Conservation (phyloP, 2,329 filamentous ascomycete species). For the Neodidymelliopsis sp. region DNA sequence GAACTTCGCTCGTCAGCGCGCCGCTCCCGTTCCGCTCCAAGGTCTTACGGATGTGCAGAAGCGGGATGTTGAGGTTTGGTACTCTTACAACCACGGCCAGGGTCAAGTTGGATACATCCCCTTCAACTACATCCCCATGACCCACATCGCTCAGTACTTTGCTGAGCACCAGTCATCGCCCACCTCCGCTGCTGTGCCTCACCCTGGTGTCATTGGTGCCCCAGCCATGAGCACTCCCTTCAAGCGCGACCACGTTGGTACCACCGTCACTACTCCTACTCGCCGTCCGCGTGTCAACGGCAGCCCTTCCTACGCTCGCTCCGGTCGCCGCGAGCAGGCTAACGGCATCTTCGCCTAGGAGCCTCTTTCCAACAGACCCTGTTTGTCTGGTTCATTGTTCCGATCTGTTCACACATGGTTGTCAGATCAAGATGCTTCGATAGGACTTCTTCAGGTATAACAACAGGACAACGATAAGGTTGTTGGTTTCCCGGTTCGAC, state of each 20-base stretch:
- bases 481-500: conserved; percentile 17
- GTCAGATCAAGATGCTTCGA: conserved; percentile 17
- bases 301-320: conserved; percentile 12
- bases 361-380: conserved; percentile 5
- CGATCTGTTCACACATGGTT: conserved; percentile 25
- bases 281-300: conserved; percentile 17
- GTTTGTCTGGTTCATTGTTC: conserved; percentile 13
- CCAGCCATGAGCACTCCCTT: conserved; percentile 17
- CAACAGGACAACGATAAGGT: conserved; percentile 17
- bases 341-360: conserved; percentile 23
- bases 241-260: conserved; percentile 9
- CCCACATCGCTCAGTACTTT: conserved; percentile 31
- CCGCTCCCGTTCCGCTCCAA: conserved; percentile 15
- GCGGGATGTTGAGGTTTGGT: conserved; percentile 35
- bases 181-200: conserved; percentile 10
- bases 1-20: conserved; percentile 27
- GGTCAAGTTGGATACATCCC: conserved; percentile 29
- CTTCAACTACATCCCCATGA: conserved; percentile 40
- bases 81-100: conserved; percentile 28
- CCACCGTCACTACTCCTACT: conserved; percentile 18
- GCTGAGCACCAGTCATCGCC: conserved; percentile 19
- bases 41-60: conserved; percentile 30
- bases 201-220: conserved; percentile 36
- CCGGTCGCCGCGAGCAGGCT: conserved; percentile 15
- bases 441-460: conserved; percentile 17